phyloP scores from a whole-genome alignment of 192 early-diverging fungal species.

The Lunasporangiospora selenospora region DNA sequence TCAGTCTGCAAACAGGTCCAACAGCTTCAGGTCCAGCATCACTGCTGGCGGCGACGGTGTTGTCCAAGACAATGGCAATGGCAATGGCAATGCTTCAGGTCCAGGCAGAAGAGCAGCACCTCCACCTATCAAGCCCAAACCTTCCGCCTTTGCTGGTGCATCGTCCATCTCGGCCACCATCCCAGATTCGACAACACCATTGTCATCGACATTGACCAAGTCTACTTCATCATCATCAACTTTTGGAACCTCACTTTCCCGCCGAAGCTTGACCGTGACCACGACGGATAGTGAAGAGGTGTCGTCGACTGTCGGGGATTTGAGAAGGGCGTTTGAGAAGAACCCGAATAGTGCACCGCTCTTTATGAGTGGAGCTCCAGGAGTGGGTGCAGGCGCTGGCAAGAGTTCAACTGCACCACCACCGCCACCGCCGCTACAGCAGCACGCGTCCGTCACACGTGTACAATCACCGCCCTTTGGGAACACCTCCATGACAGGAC shows the following conservation, averaged over 20 bases:
- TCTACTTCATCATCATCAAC: no score
- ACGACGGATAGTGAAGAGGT: conserved; percentile 14
- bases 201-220: conserved; percentile 8
- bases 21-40: no score
- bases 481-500: background rate
- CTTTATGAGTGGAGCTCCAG: conserved; percentile 1
- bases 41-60: conserved; percentile 6
- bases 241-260: background rate
- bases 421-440: background rate
- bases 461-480: conserved; percentile 3
- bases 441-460: conserved; percentile 13
- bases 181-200: background rate
- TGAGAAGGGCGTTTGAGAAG: conserved; percentile 33
- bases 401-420: background rate
- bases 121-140: conserved; percentile 36
- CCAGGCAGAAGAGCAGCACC: conserved; percentile 35
- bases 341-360: conserved; percentile 24
- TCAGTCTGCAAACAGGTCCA: no score
- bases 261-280: conserved; percentile 5
- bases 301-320: conserved; percentile 31
- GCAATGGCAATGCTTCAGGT: no score
- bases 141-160: conserved; percentile 7
- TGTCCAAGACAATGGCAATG: no score
- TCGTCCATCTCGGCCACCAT: conserved; percentile 8
- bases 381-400: background rate